Evolutionary conservation across 1,284 basidiomycete genomes (phyloP).

Genomic region (Meripilus lineatus): DNA sequence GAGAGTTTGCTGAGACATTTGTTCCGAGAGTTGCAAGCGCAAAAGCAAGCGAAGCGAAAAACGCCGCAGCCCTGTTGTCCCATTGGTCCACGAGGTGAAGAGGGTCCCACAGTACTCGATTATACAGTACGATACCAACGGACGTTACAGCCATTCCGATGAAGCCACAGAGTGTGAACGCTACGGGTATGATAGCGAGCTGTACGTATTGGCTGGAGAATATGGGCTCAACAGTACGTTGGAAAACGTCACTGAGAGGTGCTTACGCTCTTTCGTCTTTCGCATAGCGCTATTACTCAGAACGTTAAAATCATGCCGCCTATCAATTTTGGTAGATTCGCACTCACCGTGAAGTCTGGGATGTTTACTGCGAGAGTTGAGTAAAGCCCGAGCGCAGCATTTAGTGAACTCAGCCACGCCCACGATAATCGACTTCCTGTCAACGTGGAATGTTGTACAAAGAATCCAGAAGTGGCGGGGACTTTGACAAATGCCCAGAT

Average conservation of each 20-base stretch:
- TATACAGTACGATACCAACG: constrained; percentile 60
- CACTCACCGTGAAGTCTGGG: constrained; percentile 62
- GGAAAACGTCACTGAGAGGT: background rate
- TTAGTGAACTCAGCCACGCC: constrained; percentile 71
- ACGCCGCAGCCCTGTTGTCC: constrained; percentile 75
- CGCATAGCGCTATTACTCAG: constrained; percentile 45
- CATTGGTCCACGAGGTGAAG: constrained; percentile 56
- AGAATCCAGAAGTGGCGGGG: constrained; percentile 47
- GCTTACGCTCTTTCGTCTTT: constrained; percentile 53
- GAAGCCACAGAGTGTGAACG: constrained; percentile 56
- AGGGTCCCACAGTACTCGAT: constrained; percentile 46
- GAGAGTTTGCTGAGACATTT: constrained; percentile 72
- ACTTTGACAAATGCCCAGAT: constrained; percentile 72
- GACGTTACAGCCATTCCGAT: constrained; percentile 66
- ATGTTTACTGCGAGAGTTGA: constrained; percentile 68
- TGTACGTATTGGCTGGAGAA: constrained; percentile 58
- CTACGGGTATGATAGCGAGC: constrained; percentile 61
- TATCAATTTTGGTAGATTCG: background rate
- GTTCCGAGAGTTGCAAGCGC: constrained; percentile 65
- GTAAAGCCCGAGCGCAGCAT: constrained; percentile 65
- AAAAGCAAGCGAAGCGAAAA: constrained; percentile 71
- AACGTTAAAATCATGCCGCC: constrained; percentile 2
- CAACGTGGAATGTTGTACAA: constrained; percentile 39
- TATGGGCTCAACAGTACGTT: constrained; percentile 3
- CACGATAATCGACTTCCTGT: constrained; percentile 53